Evolutionary conservation across 176 grass and related monocot genomes (phyloP).

Genomic region (Carex littledalei): DNA sequence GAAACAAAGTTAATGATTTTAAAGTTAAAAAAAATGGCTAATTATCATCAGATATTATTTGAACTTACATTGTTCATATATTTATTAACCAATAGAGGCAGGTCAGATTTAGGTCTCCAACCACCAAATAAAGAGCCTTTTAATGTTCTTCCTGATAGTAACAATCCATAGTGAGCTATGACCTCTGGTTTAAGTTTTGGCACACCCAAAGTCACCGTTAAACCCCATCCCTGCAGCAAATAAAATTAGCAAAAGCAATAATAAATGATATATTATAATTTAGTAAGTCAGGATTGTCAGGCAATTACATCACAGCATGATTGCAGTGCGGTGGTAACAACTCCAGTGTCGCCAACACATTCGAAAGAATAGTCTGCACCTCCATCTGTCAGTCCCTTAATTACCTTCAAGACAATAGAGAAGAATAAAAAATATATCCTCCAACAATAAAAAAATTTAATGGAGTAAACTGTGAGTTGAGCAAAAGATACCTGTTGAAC

Average conservation of each 20-base stretch:
- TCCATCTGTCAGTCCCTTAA: conserved; percentile 74
- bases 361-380: conserved; percentile 94
- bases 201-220: conserved; percentile 87
- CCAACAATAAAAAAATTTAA: background rate
- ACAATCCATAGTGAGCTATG: conserved; percentile 70
- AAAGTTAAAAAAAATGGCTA: background rate
- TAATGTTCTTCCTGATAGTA: conserved; percentile 90
- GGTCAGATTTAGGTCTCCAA: conserved; percentile 92
- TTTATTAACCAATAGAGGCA: conserved; percentile 76
- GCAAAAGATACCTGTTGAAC: conserved; percentile 60
- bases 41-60: background rate
- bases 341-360: conserved; percentile 77
- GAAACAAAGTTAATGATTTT: conserved; percentile 7
- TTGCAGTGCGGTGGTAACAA: conserved; percentile 76
- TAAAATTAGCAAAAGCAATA: conserved; percentile 5
- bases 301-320: conserved; percentile 87
- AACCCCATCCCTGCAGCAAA: conserved; percentile 72
- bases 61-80: conserved; percentile 57
- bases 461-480: background rate
- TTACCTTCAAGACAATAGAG: conserved; percentile 42
- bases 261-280: conserved; percentile 16
- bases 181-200: conserved; percentile 75
- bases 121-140: conserved; percentile 98
- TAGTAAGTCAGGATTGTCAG: background rate
- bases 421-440: background rate